Percentiles rank a stretch among this genome's conserved stretches.
phyloP scores from a whole-genome alignment of 495 filamentous ascomycete species.

The Neurospora tetrasperma region DNA sequence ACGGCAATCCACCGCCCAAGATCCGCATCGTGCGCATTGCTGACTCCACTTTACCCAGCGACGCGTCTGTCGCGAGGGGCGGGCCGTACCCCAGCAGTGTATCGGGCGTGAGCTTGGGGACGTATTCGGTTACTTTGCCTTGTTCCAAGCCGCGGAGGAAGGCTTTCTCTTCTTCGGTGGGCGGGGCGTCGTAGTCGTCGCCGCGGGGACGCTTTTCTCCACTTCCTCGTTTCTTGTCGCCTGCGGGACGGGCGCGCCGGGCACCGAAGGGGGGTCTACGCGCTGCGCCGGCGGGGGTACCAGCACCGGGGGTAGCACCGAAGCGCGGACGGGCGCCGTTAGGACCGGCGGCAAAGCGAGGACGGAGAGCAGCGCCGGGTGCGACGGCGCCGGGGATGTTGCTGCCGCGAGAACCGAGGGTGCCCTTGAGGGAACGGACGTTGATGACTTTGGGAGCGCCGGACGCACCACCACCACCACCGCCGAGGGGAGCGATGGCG shows the following conservation, averaged over 20 bases:
- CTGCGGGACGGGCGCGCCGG: neutral
- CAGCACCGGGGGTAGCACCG: neutral
- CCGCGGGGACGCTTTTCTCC: neutral
- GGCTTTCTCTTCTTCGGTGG: conserved; percentile 12
- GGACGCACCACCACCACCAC: neutral
- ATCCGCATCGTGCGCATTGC: conserved; percentile 23
- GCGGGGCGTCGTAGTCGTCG: neutral
- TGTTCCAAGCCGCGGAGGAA: conserved; percentile 16
- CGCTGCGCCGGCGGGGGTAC: neutral
- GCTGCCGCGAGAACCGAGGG: neutral
- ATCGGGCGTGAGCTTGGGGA: conserved; percentile 14
- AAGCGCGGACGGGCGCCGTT: neutral
- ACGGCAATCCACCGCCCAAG: conserved; percentile 20
- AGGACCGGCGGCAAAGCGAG: neutral
- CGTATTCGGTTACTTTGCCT: conserved; percentile 18
- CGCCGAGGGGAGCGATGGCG: neutral
- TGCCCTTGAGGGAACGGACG: conserved; percentile 19
- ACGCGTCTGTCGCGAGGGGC: conserved; percentile 18
- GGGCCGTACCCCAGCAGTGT: conserved; percentile 22
- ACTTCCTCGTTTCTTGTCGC: neutral
- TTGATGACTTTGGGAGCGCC: conserved; percentile 16
- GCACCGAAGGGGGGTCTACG: neutral
- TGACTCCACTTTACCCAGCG: conserved; percentile 16
- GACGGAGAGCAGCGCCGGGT: neutral
- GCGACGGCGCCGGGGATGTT: neutral